A percentile compares a stretch with the other conserved stretches of the same genome.
Evolutionary conservation across 2,329 filamentous ascomycete genomes (phyloP).

Genomic region (Anthostomella pinea): DNA sequence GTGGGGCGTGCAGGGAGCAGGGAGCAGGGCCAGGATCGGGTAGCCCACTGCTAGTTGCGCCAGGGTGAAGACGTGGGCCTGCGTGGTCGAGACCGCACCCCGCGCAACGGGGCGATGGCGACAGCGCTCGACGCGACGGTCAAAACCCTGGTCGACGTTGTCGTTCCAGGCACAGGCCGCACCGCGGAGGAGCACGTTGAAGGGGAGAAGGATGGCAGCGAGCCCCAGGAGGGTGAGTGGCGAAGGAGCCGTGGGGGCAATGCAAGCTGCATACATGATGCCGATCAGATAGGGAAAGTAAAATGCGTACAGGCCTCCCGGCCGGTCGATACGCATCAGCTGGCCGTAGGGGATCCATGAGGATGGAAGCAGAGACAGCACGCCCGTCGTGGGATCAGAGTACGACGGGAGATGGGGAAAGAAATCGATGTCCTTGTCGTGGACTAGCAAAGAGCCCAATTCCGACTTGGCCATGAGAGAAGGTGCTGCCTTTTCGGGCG

Average conservation of each 20-base stretch:
- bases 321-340: slow-evolving; percentile 50
- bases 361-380: slow-evolving; percentile 42
- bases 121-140: slow-evolving; percentile 49
- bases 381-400: slow-evolving; percentile 41
- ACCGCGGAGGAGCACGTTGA: slow-evolving; percentile 47
- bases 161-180: slow-evolving; percentile 56
- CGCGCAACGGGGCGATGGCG: slow-evolving; percentile 49
- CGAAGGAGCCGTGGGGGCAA: slow-evolving; percentile 16
- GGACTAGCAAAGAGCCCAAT: too few species aligned
- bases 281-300: slow-evolving; percentile 48
- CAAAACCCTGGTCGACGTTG: slow-evolving; percentile 51
- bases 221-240: slow-evolving; percentile 5
- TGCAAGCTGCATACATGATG: slow-evolving; percentile 43
- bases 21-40: slow-evolving; percentile 34
- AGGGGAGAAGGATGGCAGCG: slow-evolving; percentile 14
- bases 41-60: slow-evolving; percentile 30
- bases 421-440: slow-evolving; percentile 1
- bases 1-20: slow-evolving; percentile 5
- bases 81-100: slow-evolving; percentile 38
- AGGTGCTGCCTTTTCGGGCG: too few species aligned
- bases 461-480: too few species aligned
- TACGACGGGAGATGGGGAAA: slow-evolving; percentile 30
- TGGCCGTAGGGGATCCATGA: slow-evolving; percentile 55
- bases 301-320: slow-evolving; percentile 49
- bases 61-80: slow-evolving; percentile 39